Evolutionary conservation across 2,329 filamentous ascomycete genomes (phyloP).

Genomic region (Sordariomycetes sp.): DNA sequence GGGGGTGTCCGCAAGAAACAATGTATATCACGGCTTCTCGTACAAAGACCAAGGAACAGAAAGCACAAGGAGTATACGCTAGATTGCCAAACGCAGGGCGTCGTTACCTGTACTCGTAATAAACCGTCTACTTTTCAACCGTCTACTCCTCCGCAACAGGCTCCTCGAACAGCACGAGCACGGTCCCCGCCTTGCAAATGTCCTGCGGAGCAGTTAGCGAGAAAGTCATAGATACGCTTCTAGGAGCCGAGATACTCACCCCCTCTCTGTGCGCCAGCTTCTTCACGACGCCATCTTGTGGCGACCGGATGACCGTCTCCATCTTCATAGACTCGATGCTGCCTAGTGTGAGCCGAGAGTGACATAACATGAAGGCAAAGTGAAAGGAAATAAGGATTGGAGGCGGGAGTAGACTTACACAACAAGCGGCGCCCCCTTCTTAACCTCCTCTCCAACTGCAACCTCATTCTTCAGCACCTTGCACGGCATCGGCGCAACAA

Average conservation of each 20-base stretch:
- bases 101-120: no score
- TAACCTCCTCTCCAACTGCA: constrained; percentile 64
- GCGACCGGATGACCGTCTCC: constrained; percentile 72
- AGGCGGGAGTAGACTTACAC: constrained; percentile 39
- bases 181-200: constrained; percentile 65
- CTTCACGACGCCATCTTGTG: constrained; percentile 58
- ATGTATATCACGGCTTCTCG: no score
- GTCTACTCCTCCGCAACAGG: constrained; percentile 5
- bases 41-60: no score
- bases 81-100: no score
- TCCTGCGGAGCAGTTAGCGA: constrained; percentile 33
- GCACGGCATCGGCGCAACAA: constrained; percentile 92
- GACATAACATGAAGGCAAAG: neutral
- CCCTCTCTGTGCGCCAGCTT: constrained; percentile 63
- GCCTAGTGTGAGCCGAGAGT: constrained; percentile 12
- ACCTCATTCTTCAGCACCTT: constrained; percentile 90
- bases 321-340: constrained; percentile 84
- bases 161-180: constrained; percentile 61
- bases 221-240: neutral
- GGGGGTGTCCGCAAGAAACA: no score
- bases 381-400: neutral
- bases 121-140: neutral
- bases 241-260: constrained; percentile 31
- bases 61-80: no score
- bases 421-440: constrained; percentile 76